A percentile compares a stretch with the other conserved stretches of the same genome.
Evolutionary conservation across 306 rosid genomes (phyloP).

Genomic region (Astragalus membranaceus): DNA sequence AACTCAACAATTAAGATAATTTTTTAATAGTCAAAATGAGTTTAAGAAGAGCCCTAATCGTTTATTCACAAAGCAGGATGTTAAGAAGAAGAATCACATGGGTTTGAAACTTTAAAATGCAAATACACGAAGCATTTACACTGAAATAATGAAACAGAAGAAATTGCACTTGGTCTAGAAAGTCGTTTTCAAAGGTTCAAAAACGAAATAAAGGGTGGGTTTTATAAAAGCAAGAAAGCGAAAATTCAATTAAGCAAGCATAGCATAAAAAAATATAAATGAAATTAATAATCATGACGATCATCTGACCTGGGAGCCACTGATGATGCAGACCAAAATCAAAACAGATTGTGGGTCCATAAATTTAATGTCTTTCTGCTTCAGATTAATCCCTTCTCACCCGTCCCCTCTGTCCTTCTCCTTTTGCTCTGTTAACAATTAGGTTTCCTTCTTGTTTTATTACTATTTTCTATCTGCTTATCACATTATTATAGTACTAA

Average conservation of each 20-base stretch:
- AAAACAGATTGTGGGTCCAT: conserved; percentile 49
- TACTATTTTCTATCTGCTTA: neutral
- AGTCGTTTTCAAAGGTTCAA: conserved; percentile 40
- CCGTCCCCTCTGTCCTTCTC: neutral
- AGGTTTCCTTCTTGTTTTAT: conserved; percentile 4
- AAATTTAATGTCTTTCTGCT: conserved; percentile 34
- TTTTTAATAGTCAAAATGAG: neutral
- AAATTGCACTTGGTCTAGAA: conserved; percentile 22
- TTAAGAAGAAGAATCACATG: conserved; percentile 33
- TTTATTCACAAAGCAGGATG: neutral
- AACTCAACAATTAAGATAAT: neutral
- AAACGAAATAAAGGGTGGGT: conserved; percentile 17
- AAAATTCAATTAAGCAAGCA: conserved; percentile 24
- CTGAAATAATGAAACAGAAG: conserved; percentile 33
- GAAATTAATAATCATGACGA: conserved; percentile 45
- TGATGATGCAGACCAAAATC: conserved; percentile 45
- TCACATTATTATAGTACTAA: neutral
- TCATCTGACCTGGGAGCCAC: conserved; percentile 38
- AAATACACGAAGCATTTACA: conserved; percentile 24
- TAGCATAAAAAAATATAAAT: conserved; percentile 24
- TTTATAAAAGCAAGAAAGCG: conserved; percentile 34
- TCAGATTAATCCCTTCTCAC: neutral
- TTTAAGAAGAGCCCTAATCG: neutral
- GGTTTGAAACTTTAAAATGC: conserved; percentile 11
- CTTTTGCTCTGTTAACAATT: neutral